Base-by-base conservation (phyloP, 257 asterid species). In the Plectranthus barbatus region DNA sequence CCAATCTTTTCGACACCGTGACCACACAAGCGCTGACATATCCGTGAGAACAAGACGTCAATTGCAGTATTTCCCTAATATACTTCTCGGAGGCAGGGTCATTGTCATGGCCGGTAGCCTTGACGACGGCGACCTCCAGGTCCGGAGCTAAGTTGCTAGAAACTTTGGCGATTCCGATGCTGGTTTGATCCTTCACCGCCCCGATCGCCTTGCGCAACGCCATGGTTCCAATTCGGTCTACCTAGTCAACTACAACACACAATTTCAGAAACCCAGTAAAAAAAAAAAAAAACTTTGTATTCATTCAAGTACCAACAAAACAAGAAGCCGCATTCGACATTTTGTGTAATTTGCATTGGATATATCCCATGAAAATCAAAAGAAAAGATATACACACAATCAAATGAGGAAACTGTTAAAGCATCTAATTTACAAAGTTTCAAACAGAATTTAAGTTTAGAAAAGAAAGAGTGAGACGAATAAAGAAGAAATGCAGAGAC, bases 191-290 rank as follows among this genome's bases (percentile, higher is more conserved):
- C 83, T 88, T 88, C 54, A 88, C 91, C 5, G 91, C 91, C 51
- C 96, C 96, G 67, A 88, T 88, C 64, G 96, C 96, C 81, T 88
- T 88, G 19, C 94, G 77, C 11, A 88, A 79, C 20, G 95, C 91
- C 96, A 88, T 76, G 82, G 39, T 12, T 75, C 34, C 8, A 65
- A 31, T 70, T 49, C 34, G n/a, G 19, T 37, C 46, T 20, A 45
- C 51, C 60, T 47, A 52, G 13, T 10, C 18, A 9, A 40, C 80
- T 51, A 24, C 26, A 52, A 8, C 19, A 21, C 2, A 3, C 3
- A 66, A 53, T 20, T 15, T 3, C 41, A 64, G 49, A 39, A 67
- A 19, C 23, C 59, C 37, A 41, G 40, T 62, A 18, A 73, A 36
- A 42, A 0, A 13, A 6, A 5, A 20, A 9, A 21, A 40, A 8